A percentile compares a stretch with the other conserved stretches of the same genome.
phyloP scores from a whole-genome alignment of 1,284 basidiomycete species.

The Ustilago esculenta region DNA sequence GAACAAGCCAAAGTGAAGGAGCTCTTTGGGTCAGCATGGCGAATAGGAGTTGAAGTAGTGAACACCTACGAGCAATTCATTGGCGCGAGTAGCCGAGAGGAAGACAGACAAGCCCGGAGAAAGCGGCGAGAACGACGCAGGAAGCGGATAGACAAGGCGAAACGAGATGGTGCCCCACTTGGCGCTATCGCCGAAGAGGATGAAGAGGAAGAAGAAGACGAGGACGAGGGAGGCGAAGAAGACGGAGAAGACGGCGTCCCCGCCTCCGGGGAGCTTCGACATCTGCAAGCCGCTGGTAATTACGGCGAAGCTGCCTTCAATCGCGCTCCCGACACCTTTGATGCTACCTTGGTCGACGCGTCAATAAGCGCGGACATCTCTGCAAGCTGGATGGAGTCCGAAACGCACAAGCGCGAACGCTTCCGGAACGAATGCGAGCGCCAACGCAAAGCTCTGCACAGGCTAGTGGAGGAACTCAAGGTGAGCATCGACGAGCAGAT shows the following conservation, averaged over 20 bases:
- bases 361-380: slow-evolving; percentile 33
- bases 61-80: slow-evolving; percentile 31
- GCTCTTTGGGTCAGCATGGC: slow-evolving; percentile 20
- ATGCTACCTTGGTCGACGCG: slow-evolving; percentile 18
- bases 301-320: background rate
- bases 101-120: slow-evolving; percentile 28
- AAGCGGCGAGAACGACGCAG: slow-evolving; percentile 31
- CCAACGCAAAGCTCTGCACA: slow-evolving; percentile 26
- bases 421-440: slow-evolving; percentile 32
- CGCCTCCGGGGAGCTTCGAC: background rate
- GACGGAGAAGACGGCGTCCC: background rate
- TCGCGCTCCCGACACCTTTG: background rate
- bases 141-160: slow-evolving; percentile 27
- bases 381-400: slow-evolving; percentile 25
- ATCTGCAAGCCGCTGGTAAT: background rate
- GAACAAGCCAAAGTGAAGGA: slow-evolving; percentile 31
- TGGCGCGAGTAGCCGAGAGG: slow-evolving; percentile 24
- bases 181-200: slow-evolving; percentile 39
- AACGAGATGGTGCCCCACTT: slow-evolving; percentile 26
- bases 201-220: slow-evolving; percentile 38
- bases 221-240: slow-evolving; percentile 22
- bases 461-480: slow-evolving; percentile 37
- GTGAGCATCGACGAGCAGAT: slow-evolving; percentile 41
- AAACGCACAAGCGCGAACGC: slow-evolving; percentile 24
- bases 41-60: slow-evolving; percentile 31